Evolutionary conservation across 495 filamentous ascomycete species (phyloP), one percentile per base, ranked within the genome.

Genomic region (Aspergillus carlsbadensis): DNA sequence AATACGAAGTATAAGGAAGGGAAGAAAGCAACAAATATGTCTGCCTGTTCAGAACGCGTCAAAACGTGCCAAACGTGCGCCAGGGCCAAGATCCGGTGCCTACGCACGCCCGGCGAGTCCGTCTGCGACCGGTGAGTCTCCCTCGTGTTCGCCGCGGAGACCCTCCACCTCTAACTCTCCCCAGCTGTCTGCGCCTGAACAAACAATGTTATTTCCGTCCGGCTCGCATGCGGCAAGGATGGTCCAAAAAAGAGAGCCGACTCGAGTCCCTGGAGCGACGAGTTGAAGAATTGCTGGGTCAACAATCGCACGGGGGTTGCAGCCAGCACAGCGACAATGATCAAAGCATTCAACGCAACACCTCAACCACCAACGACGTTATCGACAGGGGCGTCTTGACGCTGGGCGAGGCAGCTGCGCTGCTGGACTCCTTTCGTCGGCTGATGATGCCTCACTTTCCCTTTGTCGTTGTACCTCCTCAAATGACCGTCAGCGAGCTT

Each of bases 361-460:
- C 40, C 17, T 33, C 14, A 14, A 53, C 37, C 24, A 34, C 57
- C 14, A 47, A 56, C 44, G 65, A 67, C 59, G 59, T 67, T 11
- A 61, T 59, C 37, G 56, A 59, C 52, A 51, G 55, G 18, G 65
- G 60, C 0, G 11, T 65, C 10, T 17, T 68, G 0, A 51, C 62
- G 15, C 40, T 61, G 39, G 57, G 63, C 26, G 51, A 54, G 8
- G 65, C 65, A 11, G 43, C 50, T 67, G 74, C 51, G 57, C 65
- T 65, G 6, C 29, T 67, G 20, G 39, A 56, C n/a, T 53, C 34
- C 1, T 67, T 56, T 44, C 39, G 48, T 10, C 36, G 20, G 1
- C 52, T 48, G 0, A 66, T 63, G 36, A 50, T 63, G 42, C 48
- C 66, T 10, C 61, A 63, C 39, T 75, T 70, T 34, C 72, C 72